Conservation (phyloP, 306 rosid species). For the Acacia melanoxylon region DNA sequence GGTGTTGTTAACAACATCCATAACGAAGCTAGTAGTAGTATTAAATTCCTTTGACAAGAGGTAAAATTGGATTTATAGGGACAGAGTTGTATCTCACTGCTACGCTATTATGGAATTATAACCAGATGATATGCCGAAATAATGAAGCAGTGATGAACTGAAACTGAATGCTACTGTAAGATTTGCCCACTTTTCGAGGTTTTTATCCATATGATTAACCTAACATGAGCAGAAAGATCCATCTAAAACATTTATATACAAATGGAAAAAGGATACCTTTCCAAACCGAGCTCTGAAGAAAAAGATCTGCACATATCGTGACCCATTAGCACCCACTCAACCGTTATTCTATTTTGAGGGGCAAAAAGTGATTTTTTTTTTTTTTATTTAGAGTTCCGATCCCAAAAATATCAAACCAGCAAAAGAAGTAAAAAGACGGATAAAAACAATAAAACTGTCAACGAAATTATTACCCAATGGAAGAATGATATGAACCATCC, state of each 20-base stretch:
- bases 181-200: conserved; percentile 25
- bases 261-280: conserved; percentile 5
- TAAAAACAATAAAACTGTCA: background rate
- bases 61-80: background rate
- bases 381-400: background rate
- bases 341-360: background rate
- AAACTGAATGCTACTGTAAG: conserved; percentile 6
- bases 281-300: conserved; percentile 25
- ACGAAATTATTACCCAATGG: background rate
- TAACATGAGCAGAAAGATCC: conserved; percentile 19
- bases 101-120: conserved; percentile 19
- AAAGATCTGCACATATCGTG: conserved; percentile 19
- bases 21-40: background rate
- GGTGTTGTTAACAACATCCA: background rate
- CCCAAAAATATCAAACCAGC: background rate
- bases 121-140: conserved; percentile 2
- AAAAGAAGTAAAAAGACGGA: background rate
- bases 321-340: conserved; percentile 20
- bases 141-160: background rate
- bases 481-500: background rate
- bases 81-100: conserved; percentile 6
- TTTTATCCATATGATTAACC: conserved; percentile 16
- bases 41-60: background rate
- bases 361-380: background rate
- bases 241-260: background rate